A percentile compares a stretch with the other conserved stretches of the same genome.
These are phyloP conservation scores for Mallotus japonicus DNA, from an alignment of 441 rosid genomes.

Conservation along the genomic window DNA sequence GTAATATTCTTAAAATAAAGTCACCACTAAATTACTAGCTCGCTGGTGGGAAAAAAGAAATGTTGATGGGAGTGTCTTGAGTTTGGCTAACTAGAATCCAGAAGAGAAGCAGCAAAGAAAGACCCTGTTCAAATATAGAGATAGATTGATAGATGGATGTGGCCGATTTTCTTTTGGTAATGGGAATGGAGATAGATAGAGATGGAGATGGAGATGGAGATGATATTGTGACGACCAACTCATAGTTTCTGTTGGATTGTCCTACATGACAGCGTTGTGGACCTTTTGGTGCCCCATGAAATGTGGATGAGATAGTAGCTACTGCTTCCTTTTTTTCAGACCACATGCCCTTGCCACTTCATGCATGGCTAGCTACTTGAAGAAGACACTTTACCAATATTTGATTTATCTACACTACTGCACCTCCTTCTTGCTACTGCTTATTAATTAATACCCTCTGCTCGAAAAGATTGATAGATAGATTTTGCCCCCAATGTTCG, in stretches of 20 bases:
- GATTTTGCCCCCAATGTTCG: neutral
- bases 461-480: neutral
- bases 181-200: no score
- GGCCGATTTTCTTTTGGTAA: neutral
- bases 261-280: constrained; percentile 19
- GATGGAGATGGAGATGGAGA: neutral
- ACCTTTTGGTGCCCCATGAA: constrained; percentile 21
- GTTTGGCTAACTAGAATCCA: constrained; percentile 10
- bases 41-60: no score
- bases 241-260: constrained; percentile 22
- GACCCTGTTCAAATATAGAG: constrained; percentile 1
- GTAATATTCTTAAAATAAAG: no score
- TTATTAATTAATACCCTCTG: neutral
- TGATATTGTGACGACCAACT: constrained; percentile 24
- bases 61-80: neutral
- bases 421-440: neutral
- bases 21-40: no score
- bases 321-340: constrained; percentile 38
- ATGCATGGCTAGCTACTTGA: constrained; percentile 20
- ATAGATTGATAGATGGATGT: neutral
- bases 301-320: constrained; percentile 16
- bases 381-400: constrained; percentile 30
- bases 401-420: neutral
- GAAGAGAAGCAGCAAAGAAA: constrained; percentile 9
- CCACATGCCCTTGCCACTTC: constrained; percentile 38